Evolutionary conservation across 805 yeast genomes (phyloP), one percentile per base, ranked within the genome.

Genomic region (Jamesozyma hellenica): DNA sequence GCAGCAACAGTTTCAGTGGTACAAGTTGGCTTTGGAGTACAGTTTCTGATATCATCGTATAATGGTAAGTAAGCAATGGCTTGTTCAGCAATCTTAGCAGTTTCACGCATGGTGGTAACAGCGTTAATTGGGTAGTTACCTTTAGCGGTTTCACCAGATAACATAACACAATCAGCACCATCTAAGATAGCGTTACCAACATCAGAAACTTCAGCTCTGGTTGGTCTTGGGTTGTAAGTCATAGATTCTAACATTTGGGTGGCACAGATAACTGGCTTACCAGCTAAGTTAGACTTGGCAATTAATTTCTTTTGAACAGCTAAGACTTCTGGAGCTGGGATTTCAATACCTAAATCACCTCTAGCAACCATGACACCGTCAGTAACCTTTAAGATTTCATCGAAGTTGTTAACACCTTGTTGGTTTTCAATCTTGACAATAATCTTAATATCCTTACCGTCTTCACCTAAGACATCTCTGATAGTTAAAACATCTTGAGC

Each of bases 291-390:
- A 77, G 95, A 92, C 74, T 92, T 92, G 63, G 98, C 97, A 65
- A 92, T 90, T 72, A 92, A 76, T 74, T 88, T 95, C 78, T 92
- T 92, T 74, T 92, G 98, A 56, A 88, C 97, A 58, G 92, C 87
- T 67, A 92, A 88, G 49, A 92, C 98, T 73, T 88, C 94, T 50
- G 96, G 90, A 52, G 98, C 97, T 53, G 97, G 97, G 61, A 92
- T 92, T 75, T 92, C 98, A 61, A 92, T 92, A 77, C 98, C 98
- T 60, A 92, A 77, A 68, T 92, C 98, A 76, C 98, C 98, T 72
- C 98, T 82, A 60, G 98, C 98, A 66, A 92, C 97, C 98, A 92
- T 92, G 62, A 92, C 96, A 75, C 97, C 98, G 65, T 92, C 98
- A 48, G 98, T 92, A 67, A 79, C 95, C 58, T 65, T 66, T 64